A percentile compares a stretch with the other conserved stretches of the same genome.
These are phyloP conservation scores for Rhizopogon roseolus DNA, from an alignment of 768 basidiomycete species.

Conservation along the genomic window DNA sequence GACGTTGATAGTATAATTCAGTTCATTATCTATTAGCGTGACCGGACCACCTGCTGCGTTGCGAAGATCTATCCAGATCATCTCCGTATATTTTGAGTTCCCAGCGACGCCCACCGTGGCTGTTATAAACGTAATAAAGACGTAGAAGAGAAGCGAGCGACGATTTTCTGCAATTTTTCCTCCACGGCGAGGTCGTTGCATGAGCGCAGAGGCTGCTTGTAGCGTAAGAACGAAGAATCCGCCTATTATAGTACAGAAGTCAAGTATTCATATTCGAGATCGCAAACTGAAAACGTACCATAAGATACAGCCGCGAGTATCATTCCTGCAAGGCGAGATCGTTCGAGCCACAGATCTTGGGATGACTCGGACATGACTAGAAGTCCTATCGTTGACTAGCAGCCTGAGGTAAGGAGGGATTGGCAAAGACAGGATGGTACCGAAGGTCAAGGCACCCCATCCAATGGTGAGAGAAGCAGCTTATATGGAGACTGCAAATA, in stretches of 20 bases:
- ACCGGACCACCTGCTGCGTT: conserved; percentile 5
- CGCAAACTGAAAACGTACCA: conserved; percentile 7
- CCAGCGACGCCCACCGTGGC: conserved; percentile 22
- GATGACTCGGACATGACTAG: conserved; percentile 11
- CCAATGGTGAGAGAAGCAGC: background rate
- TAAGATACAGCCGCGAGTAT: conserved; percentile 15
- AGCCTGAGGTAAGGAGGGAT: background rate
- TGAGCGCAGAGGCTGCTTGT: conserved; percentile 9
- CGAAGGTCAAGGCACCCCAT: background rate
- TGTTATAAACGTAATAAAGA: conserved; percentile 19
- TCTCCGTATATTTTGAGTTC: conserved; percentile 22
- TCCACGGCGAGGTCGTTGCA: background rate
- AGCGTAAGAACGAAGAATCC: conserved; percentile 15
- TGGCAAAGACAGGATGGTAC: background rate
- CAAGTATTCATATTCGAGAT: background rate
- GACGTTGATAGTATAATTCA: conserved; percentile 14
- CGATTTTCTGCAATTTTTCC: conserved; percentile 1
- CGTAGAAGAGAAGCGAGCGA: conserved; percentile 12
- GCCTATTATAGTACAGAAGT: conserved; percentile 7
- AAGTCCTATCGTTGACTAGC: background rate
- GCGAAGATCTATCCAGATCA: conserved; percentile 30
- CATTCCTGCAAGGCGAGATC: conserved; percentile 20
- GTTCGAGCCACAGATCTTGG: conserved; percentile 20
- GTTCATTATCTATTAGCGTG: conserved; percentile 12
- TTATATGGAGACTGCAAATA: background rate